Evolutionary conservation across 2,329 filamentous ascomycete genomes (phyloP).

Genomic region (Fusarium liriodendri): DNA sequence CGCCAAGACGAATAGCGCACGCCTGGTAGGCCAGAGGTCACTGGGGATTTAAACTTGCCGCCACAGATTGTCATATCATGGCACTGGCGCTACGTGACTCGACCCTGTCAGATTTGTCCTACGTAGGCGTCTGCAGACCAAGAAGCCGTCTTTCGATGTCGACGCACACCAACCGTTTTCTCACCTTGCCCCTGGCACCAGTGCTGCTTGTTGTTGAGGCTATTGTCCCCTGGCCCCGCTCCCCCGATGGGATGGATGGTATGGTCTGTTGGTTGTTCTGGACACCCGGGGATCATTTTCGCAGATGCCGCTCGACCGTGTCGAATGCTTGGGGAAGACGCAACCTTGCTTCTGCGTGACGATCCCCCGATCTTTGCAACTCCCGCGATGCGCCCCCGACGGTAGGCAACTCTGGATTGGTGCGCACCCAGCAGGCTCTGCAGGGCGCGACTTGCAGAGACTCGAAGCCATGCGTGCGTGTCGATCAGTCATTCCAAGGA

Average conservation of each 20-base stretch:
- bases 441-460: slow-evolving; percentile 1
- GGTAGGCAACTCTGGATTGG: slow-evolving; percentile 21
- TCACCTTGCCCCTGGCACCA: slow-evolving; percentile 15
- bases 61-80: slow-evolving; percentile 24
- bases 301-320: slow-evolving; percentile 34
- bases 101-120: slow-evolving; percentile 1
- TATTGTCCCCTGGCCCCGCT: slow-evolving; percentile 18
- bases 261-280: slow-evolving; percentile 20
- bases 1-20: slow-evolving; percentile 36
- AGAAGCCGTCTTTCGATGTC: slow-evolving; percentile 5
- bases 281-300: slow-evolving; percentile 33
- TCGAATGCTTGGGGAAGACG: slow-evolving; percentile 23
- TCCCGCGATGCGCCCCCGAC: slow-evolving; percentile 29
- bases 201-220: slow-evolving; percentile 3
- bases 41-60: slow-evolving; percentile 30
- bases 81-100: neutral
- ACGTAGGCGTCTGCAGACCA: neutral
- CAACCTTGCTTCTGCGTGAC: slow-evolving; percentile 35
- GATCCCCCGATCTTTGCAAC: slow-evolving; percentile 41
- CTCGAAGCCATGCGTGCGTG: slow-evolving; percentile 1
- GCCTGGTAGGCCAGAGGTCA: slow-evolving; percentile 23
- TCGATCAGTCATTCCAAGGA: slow-evolving; percentile 22
- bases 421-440: slow-evolving; percentile 6
- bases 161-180: neutral
- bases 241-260: neutral